These are phyloP conservation scores for Wickerhamiella hasegawae DNA, from an alignment of 805 yeast genomes.

Conservation along the genomic window DNA sequence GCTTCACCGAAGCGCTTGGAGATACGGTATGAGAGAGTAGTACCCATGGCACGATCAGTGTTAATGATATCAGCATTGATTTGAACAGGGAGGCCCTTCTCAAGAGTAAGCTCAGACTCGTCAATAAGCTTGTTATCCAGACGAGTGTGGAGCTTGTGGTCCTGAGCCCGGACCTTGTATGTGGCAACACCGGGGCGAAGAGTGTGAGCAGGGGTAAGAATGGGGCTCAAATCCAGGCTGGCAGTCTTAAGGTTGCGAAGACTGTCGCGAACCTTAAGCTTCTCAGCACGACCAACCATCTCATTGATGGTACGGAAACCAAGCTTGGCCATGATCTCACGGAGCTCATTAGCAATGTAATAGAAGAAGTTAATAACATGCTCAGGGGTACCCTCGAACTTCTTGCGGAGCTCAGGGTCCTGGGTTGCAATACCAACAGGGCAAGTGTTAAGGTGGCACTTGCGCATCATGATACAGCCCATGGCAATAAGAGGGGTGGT, in stretches of 20 bases:
- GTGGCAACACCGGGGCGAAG: constrained; percentile 96
- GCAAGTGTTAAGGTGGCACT: constrained; percentile 85
- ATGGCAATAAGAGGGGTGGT: constrained; percentile 91
- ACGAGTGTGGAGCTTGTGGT: constrained; percentile 83
- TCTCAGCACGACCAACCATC: constrained; percentile 97
- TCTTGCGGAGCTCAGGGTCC: constrained; percentile 83
- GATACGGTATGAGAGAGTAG: constrained; percentile 85
- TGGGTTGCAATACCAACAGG: constrained; percentile 99
- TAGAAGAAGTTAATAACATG: constrained; percentile 96
- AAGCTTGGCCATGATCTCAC: constrained; percentile 82
- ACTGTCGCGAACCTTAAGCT: constrained; percentile 69
- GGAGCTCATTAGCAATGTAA: constrained; percentile 81
- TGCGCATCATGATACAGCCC: constrained; percentile 96
- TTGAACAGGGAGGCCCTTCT: constrained; percentile 88
- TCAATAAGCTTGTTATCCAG: constrained; percentile 91
- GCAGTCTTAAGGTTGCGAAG: constrained; percentile 78
- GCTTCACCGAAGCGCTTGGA: constrained; percentile 86
- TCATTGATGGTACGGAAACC: constrained; percentile 94
- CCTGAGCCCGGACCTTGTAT: constrained; percentile 80
- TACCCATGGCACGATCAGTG: constrained; percentile 92
- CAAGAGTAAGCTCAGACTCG: constrained; percentile 89
- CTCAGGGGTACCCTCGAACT: constrained; percentile 93
- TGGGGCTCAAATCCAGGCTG: constrained; percentile 80
- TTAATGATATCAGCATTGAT: constrained; percentile 87
- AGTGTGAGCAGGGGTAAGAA: constrained; percentile 91